A percentile compares a stretch with the other conserved stretches of the same genome.
phyloP scores from a whole-genome alignment of 192 early-diverging fungal genomes.

The Coemansia sp. region DNA sequence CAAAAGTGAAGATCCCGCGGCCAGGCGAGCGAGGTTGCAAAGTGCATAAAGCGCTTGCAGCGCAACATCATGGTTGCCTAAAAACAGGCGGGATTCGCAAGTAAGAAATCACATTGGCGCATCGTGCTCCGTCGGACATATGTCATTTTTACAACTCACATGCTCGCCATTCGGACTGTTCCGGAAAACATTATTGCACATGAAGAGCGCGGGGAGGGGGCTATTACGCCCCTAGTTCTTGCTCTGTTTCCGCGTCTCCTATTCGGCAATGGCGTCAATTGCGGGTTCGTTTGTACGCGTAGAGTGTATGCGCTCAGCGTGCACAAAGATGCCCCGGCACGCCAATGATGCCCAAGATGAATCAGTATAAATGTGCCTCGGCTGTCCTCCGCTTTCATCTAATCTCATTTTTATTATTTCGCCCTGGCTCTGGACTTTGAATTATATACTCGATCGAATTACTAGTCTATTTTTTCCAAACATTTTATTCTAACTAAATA shows the following conservation, averaged over 20 bases:
- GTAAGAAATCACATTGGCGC: too few species aligned
- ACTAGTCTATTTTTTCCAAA: not conserved
- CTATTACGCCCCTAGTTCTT: not conserved
- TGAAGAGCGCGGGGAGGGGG: not conserved
- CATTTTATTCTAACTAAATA: too few species aligned
- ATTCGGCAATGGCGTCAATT: conserved; percentile 4
- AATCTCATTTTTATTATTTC: conserved; percentile 2
- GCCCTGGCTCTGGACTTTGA: conserved; percentile 1
- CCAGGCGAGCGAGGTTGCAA: too few species aligned
- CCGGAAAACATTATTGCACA: conserved; percentile 8
- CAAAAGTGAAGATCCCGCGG: too few species aligned
- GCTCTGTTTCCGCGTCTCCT: not conserved
- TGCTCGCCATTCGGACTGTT: conserved; percentile 11
- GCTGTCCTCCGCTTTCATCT: not conserved
- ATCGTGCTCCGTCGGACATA: conserved; percentile 1
- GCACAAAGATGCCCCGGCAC: too few species aligned
- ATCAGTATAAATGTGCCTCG: conserved; percentile 9
- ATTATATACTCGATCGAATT: not conserved
- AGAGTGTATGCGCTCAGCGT: not conserved
- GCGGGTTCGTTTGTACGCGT: not conserved
- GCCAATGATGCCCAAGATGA: not conserved
- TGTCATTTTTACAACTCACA: conserved; percentile 7
- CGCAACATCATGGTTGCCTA: too few species aligned
- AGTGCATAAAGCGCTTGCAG: too few species aligned
- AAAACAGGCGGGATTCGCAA: too few species aligned